A percentile compares a stretch with the other conserved stretches of the same genome.
These are phyloP conservation scores for Epichloe coenophiala DNA, from an alignment of 2,329 filamentous ascomycete genomes.

Conservation along the genomic window DNA sequence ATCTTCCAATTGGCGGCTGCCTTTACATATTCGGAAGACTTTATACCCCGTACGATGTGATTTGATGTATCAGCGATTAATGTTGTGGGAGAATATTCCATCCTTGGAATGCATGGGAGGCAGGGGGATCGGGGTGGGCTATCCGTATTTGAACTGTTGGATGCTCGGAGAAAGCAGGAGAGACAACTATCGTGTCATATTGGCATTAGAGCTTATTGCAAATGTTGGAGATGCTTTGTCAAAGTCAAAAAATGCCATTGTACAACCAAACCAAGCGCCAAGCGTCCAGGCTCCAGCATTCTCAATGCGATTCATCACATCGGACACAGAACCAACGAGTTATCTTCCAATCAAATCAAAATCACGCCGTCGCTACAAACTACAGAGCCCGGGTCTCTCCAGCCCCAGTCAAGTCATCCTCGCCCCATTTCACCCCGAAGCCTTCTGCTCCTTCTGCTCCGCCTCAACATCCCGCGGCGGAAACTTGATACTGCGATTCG, in stretches of 20 bases:
- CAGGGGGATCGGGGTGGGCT: no score
- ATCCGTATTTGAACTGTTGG: no score
- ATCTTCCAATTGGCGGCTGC: background rate
- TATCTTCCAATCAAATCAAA: background rate
- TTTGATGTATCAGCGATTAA: background rate
- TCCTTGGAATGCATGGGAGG: no score
- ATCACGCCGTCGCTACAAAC: no score
- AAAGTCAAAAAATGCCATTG: no score
- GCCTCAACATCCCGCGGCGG: slow-evolving; percentile 12
- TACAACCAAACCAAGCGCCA: background rate
- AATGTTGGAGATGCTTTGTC: no score
- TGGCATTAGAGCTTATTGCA: background rate
- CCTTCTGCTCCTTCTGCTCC: slow-evolving; percentile 1
- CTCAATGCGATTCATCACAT: background rate
- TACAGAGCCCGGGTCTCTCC: no score
- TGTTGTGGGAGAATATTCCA: background rate
- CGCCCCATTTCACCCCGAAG: background rate
- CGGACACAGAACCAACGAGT: background rate
- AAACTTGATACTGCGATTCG: slow-evolving; percentile 21
- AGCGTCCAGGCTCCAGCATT: background rate
- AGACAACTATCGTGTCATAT: background rate
- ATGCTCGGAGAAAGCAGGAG: background rate
- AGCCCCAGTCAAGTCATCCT: no score
- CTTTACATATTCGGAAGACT: background rate
- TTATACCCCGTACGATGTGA: background rate